Evolutionary conservation across 2,329 filamentous ascomycete genomes (phyloP).

Genomic region (Phialophora tarda): DNA sequence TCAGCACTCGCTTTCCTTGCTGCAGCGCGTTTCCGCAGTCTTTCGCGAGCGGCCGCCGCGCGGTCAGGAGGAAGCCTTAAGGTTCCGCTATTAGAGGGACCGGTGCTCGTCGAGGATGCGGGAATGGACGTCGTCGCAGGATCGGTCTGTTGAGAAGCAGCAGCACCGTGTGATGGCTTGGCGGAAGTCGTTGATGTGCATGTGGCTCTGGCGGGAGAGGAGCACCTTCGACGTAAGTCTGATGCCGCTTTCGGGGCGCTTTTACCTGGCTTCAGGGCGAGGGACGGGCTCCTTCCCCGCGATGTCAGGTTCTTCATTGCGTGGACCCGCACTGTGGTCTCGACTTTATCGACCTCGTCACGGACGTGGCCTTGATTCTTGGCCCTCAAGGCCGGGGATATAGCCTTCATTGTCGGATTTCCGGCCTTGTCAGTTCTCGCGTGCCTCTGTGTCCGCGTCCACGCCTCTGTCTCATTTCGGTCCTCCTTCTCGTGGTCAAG

Average conservation of each 20-base stretch:
- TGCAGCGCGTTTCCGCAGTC: constrained; percentile 28
- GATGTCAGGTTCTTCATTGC: not conserved
- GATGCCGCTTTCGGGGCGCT: not conserved
- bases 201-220: not conserved
- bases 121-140: constrained; percentile 4
- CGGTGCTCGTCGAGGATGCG: not conserved
- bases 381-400: constrained; percentile 2
- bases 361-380: constrained; percentile 22
- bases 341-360: constrained; percentile 23
- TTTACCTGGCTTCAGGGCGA: not conserved
- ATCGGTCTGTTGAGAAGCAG: not conserved
- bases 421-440: not conserved
- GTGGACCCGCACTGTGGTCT: constrained; percentile 19
- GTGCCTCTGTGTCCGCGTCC: not conserved
- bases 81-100: constrained; percentile 3
- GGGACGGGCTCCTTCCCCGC: not conserved
- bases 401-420: not conserved
- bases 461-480: not conserved
- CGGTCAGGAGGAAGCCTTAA: constrained; percentile 30
- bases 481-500: not conserved
- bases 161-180: not conserved
- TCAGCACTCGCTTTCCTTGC: constrained; percentile 27
- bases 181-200: not conserved
- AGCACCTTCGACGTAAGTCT: not conserved
- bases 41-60: constrained; percentile 30